These are phyloP conservation scores for Grosmannia clavigera DNA, from an alignment of 2,329 filamentous ascomycete genomes.

Conservation along the genomic window DNA sequence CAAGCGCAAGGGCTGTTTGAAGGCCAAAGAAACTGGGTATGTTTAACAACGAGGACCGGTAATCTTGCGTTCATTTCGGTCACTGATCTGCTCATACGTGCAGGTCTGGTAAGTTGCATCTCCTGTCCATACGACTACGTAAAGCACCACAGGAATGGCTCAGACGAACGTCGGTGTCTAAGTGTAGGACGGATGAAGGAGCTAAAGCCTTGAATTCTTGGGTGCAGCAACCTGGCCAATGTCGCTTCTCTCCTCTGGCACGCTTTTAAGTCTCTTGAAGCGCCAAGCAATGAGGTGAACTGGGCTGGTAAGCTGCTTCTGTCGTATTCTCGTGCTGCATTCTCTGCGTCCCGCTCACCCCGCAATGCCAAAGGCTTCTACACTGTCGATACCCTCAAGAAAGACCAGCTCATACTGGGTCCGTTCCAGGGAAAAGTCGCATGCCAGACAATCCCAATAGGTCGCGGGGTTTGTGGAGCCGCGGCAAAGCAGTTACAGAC, in stretches of 20 bases:
- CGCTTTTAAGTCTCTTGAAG: constrained; percentile 58
- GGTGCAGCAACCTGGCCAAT: constrained; percentile 60
- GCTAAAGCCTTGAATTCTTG: not conserved
- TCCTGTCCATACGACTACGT: too few species aligned
- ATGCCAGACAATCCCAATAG: constrained; percentile 65
- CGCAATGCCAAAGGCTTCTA: constrained; percentile 50
- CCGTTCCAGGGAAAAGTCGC: constrained; percentile 73
- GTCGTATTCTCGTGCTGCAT: not conserved
- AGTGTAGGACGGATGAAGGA: not conserved
- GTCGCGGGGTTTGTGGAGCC: constrained; percentile 62
- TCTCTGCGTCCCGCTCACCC: not conserved
- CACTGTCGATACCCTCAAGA: constrained; percentile 36
- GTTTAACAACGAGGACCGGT: not conserved
- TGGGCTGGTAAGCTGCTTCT: constrained; percentile 49
- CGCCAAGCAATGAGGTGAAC: constrained; percentile 56
- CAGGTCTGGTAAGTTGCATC: not conserved
- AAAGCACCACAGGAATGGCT: not conserved
- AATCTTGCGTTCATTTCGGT: constrained; percentile 19
- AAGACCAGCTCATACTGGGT: constrained; percentile 53
- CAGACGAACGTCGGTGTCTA: too few species aligned
- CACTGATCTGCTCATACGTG: not conserved
- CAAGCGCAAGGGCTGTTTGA: constrained; percentile 58
- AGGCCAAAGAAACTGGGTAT: constrained; percentile 69
- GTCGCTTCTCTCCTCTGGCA: constrained; percentile 67
- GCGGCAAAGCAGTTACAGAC: constrained; percentile 50